Conservation (phyloP, 1,284 basidiomycete species). For the Marasmius sp. region DNA sequence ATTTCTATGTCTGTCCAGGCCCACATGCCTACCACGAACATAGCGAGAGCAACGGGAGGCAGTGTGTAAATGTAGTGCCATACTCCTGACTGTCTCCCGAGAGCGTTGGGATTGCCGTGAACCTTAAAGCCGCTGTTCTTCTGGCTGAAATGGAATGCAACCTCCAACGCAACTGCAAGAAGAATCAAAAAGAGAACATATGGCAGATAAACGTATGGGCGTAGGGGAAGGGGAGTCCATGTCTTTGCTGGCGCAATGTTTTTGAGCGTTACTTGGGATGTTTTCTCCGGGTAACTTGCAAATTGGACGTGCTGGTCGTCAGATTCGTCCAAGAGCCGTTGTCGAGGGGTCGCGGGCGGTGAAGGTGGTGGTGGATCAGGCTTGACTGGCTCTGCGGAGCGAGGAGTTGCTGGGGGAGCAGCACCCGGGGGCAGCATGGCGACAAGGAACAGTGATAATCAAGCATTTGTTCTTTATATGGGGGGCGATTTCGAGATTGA, state of each 20-base stretch:
- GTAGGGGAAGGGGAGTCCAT: constrained; percentile 46
- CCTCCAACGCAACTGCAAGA: constrained; percentile 44
- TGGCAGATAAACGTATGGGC: constrained; percentile 46
- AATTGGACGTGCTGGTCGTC: constrained; percentile 13
- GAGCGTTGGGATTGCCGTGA: constrained; percentile 18
- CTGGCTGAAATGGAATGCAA: constrained; percentile 45
- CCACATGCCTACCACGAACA: constrained; percentile 47
- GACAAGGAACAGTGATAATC: neutral
- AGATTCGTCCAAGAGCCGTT: constrained; percentile 11
- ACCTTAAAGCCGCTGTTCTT: constrained; percentile 39
- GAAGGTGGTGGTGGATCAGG: neutral
- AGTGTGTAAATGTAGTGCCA: constrained; percentile 54
- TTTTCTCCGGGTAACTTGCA: constrained; percentile 12
- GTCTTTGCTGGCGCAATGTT: constrained; percentile 14
- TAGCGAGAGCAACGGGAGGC: constrained; percentile 47
- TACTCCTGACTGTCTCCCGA: constrained; percentile 15
- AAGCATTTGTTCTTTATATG: too few relatives aligned
- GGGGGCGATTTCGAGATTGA: too few relatives aligned
- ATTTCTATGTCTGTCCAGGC: constrained; percentile 56
- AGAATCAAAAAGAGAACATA: constrained; percentile 38
- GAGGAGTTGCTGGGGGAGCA: neutral
- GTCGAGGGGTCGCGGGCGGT: constrained; percentile 13
- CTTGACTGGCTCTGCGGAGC: neutral
- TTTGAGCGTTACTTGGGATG: neutral
- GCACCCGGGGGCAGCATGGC: neutral